phyloP scores from a whole-genome alignment of 768 basidiomycete genomes.

The Podaxis sp. region DNA sequence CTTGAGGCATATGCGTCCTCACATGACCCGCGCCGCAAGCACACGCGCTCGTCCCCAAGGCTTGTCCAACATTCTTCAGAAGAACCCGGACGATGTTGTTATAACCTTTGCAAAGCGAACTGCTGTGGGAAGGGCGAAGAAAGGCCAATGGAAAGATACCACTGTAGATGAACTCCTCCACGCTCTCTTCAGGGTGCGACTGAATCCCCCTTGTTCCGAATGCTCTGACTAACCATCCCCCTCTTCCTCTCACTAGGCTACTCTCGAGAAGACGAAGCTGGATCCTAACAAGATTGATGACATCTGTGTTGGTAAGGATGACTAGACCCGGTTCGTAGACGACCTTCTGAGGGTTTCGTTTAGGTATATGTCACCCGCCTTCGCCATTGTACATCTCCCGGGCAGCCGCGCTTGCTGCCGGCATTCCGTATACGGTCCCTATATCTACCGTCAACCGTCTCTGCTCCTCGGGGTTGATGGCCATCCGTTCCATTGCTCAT shows the following conservation, averaged over 20 bases:
- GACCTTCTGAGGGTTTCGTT: neutral
- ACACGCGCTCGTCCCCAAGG: conserved; percentile 43
- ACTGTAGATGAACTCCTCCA: conserved; percentile 86
- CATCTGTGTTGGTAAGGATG: conserved; percentile 77
- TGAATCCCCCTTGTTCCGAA: neutral
- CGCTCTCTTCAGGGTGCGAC: conserved; percentile 72
- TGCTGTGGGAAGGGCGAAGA: conserved; percentile 85
- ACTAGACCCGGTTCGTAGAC: neutral
- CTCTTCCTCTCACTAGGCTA: conserved; percentile 43
- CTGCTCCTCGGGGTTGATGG: conserved; percentile 93
- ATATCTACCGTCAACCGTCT: conserved; percentile 90
- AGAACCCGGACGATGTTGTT: conserved; percentile 82
- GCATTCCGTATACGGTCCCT: conserved; percentile 85
- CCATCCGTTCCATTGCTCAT: conserved; percentile 89
- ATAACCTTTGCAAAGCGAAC: conserved; percentile 89
- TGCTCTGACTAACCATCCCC: neutral
- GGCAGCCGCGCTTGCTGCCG: conserved; percentile 85
- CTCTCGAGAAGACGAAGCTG: conserved; percentile 63
- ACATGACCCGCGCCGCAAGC: conserved; percentile 37
- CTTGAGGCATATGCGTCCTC: conserved; percentile 5
- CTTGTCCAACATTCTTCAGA: conserved; percentile 57
- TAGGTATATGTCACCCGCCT: conserved; percentile 82
- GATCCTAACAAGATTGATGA: conserved; percentile 76
- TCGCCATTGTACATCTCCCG: conserved; percentile 82
- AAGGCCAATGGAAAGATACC: conserved; percentile 89